phyloP scores from a whole-genome alignment of 176 grass and related monocot species.

The Musa schizocarpa region DNA sequence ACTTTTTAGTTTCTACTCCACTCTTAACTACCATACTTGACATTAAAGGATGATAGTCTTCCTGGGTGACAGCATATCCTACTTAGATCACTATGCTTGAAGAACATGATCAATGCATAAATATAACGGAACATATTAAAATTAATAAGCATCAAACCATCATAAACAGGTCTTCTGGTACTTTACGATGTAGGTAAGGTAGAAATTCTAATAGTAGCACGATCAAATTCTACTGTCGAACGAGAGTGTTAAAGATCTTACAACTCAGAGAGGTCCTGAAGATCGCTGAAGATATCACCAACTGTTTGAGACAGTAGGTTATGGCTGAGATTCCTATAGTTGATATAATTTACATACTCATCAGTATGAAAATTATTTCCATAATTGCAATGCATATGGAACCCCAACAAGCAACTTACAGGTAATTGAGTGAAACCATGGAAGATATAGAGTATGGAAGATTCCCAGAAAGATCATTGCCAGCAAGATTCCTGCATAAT shows the following conservation, averaged over 20 bases:
- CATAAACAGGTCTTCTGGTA: neutral
- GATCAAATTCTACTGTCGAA: neutral
- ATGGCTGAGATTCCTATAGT: slow-evolving; percentile 79
- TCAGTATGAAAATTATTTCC: slow-evolving; percentile 12
- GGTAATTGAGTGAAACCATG: slow-evolving; percentile 65
- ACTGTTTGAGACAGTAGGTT: slow-evolving; percentile 58
- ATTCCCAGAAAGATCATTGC: slow-evolving; percentile 63
- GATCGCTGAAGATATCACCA: slow-evolving; percentile 60
- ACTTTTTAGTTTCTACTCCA: too few species aligned
- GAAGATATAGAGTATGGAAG: slow-evolving; percentile 81
- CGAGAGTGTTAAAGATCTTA: slow-evolving; percentile 41
- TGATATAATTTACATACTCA: slow-evolving; percentile 17
- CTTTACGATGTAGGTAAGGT: neutral
- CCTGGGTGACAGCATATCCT: too few species aligned
- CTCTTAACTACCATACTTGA: too few species aligned
- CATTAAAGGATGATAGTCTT: too few species aligned
- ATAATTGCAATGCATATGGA: slow-evolving; percentile 5
- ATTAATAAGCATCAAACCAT: neutral
- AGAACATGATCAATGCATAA: too few species aligned
- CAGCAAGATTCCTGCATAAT: slow-evolving; percentile 65
- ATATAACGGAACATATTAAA: neutral
- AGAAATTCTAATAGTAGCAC: neutral
- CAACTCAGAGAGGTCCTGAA: slow-evolving; percentile 64
- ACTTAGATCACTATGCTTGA: too few species aligned
- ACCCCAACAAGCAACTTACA: slow-evolving; percentile 43